These are phyloP conservation scores for Mortierella sp. DNA, from an alignment of 371 early-diverging fungal species.

Conservation along the genomic window DNA sequence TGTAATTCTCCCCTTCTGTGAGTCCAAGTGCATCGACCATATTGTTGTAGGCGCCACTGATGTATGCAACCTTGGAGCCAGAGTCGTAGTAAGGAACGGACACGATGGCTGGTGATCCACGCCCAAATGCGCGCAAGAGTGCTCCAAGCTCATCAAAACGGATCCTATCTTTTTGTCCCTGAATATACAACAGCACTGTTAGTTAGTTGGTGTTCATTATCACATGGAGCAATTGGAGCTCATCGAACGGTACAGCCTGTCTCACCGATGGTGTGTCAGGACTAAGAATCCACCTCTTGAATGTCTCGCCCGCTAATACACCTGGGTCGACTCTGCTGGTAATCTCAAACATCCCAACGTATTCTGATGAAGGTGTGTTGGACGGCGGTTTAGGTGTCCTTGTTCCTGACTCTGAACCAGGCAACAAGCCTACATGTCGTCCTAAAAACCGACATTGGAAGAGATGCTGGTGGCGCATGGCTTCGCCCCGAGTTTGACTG, in stretches of 20 bases:
- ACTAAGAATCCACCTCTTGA: slow-evolving; percentile 31
- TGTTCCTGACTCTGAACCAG: slow-evolving; percentile 5
- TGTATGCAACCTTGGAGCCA: slow-evolving; percentile 16
- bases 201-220: background rate
- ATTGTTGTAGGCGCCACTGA: slow-evolving; percentile 25
- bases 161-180: slow-evolving; percentile 30
- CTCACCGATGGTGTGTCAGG: slow-evolving; percentile 23
- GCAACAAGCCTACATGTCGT: slow-evolving; percentile 20
- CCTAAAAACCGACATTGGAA: slow-evolving; percentile 29
- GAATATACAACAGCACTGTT: background rate
- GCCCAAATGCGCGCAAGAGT: slow-evolving; percentile 14
- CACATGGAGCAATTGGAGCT: background rate
- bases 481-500: slow-evolving; percentile 10
- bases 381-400: slow-evolving; percentile 11
- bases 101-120: slow-evolving; percentile 27
- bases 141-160: slow-evolving; percentile 28
- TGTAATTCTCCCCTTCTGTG: slow-evolving; percentile 15
- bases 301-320: slow-evolving; percentile 3
- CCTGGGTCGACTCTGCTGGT: slow-evolving; percentile 26
- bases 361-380: slow-evolving; percentile 25
- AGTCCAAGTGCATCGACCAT: slow-evolving; percentile 24
- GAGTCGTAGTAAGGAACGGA: slow-evolving; percentile 19
- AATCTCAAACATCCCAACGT: slow-evolving; percentile 36
- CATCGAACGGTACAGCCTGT: background rate
- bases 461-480: slow-evolving; percentile 13